Base-by-base conservation (phyloP, 116 monocot genomes). In the Trichopus zeylanicus region DNA sequence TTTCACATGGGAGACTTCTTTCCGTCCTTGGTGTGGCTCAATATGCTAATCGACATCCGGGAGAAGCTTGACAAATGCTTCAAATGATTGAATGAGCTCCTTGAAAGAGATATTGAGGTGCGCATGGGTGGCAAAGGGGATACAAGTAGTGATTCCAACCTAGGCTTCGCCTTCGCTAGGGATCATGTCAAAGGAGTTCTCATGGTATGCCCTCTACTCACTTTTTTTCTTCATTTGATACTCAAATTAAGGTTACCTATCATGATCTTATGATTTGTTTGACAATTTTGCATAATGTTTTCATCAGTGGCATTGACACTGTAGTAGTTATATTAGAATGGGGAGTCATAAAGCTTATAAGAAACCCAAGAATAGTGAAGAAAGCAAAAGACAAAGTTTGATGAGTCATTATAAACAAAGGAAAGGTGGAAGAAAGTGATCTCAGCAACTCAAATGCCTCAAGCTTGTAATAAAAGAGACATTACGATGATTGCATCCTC, bases 161-260 rank as follows among this genome's bases (percentile, higher is more conserved):
- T 64, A 3, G 64, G 33, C 2, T 22, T 64, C 32, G 11, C 31
- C 4, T 33, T 64, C n/a, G 53, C 64, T 21, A 46, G 64, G 6
- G 64, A 64, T 16, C 32, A 53, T 11, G 53, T 64, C 32, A 64
- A 64, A 32, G 53, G 13, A 25, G 26, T 64, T 18, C 64, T 64
- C 35, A 32, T 64, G 53, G 64, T 64, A 3, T 12, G 3, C 13
- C 3, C 0, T 18, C 1, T 16, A 13, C 2, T 42, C n/a, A 16
- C 13, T 42, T 42, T 3, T 42, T 4, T 33, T 5, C 8, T 33
- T 33, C 32, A 33, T 33, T 5, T 33, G 8, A 5, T 5, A 5
- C 4, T 33, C n/a, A n/a, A n/a, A n/a, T n/a, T n/a, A n/a, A n/a
- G n/a, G n/a, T n/a, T n/a, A n/a, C n/a, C n/a, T n/a, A n/a, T n/a